phyloP scores from a whole-genome alignment of 2,329 filamentous ascomycete species.

The Sordariomycetes sp. region DNA sequence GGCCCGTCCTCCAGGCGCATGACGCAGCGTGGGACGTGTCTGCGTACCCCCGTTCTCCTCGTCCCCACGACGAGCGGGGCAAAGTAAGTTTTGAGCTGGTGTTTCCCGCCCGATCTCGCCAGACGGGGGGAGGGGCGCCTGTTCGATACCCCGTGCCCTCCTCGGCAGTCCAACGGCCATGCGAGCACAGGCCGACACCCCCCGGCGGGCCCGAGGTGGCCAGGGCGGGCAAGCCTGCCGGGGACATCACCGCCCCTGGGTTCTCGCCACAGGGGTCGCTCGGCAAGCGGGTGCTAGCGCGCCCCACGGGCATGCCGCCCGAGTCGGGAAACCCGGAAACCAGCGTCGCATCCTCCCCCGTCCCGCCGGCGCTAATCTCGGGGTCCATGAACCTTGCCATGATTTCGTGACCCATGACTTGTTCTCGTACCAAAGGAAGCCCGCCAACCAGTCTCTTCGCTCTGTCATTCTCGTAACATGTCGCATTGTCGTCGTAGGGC shows the following conservation, averaged over 20 bases:
- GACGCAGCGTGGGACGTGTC: neutral
- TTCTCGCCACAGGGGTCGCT: neutral
- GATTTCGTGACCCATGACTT: neutral
- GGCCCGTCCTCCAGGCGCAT: neutral
- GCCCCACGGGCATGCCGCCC: neutral
- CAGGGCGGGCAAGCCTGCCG: neutral
- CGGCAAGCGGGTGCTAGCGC: neutral
- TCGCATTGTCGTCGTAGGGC: too few relatives aligned
- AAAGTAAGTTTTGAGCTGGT: neutral
- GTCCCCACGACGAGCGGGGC: neutral
- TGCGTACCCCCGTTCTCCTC: neutral
- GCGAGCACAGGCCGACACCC: too few relatives aligned
- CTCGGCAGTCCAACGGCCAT: too few relatives aligned
- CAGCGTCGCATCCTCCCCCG: neutral
- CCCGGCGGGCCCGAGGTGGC: too few relatives aligned
- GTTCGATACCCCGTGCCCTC: too few relatives aligned
- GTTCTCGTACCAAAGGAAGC: too few relatives aligned
- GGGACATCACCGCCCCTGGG: neutral
- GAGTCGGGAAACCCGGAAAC: neutral
- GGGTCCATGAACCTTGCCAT: neutral
- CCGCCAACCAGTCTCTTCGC: too few relatives aligned
- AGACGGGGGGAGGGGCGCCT: neutral
- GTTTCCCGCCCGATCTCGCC: neutral
- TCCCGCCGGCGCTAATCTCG: neutral
- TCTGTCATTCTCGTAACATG: too few relatives aligned